These are phyloP conservation scores for Zygoascus tannicola DNA, from an alignment of 805 yeast species.

Conservation along the genomic window DNA sequence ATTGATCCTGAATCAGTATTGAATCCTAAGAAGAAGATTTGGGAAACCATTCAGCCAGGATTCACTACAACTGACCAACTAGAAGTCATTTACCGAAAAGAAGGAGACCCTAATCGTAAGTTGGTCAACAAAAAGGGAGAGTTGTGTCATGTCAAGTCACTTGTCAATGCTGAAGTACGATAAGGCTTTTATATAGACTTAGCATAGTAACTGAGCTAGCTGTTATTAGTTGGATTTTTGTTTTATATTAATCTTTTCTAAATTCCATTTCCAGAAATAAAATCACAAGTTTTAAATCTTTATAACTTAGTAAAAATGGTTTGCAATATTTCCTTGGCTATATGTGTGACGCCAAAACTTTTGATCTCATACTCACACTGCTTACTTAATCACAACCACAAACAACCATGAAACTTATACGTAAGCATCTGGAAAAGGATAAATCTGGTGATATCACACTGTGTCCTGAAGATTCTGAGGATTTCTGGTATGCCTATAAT, in stretches of 20 bases:
- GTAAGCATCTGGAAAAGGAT: constrained; percentile 45
- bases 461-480: constrained; percentile 82
- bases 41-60: constrained; percentile 91
- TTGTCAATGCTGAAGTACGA: constrained; percentile 74
- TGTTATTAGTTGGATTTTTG: too few relatives aligned
- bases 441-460: constrained; percentile 56
- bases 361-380: background rate
- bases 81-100: constrained; percentile 71
- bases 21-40: constrained; percentile 96
- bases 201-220: too few relatives aligned
- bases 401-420: constrained; percentile 44
- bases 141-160: constrained; percentile 58
- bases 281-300: too few relatives aligned
- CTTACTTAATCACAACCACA: background rate
- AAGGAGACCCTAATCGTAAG: constrained; percentile 60
- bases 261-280: too few relatives aligned
- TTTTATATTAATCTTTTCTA: too few relatives aligned
- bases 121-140: constrained; percentile 77
- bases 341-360: too few relatives aligned
- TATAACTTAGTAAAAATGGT: too few relatives aligned
- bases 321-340: too few relatives aligned
- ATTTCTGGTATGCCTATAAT: constrained; percentile 81
- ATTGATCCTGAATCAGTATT: constrained; percentile 84
- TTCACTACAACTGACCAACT: constrained; percentile 71
- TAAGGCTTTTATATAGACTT: constrained; percentile 32